Conservation (phyloP, 2,329 filamentous ascomycete genomes). For the Penicillium sp. region DNA sequence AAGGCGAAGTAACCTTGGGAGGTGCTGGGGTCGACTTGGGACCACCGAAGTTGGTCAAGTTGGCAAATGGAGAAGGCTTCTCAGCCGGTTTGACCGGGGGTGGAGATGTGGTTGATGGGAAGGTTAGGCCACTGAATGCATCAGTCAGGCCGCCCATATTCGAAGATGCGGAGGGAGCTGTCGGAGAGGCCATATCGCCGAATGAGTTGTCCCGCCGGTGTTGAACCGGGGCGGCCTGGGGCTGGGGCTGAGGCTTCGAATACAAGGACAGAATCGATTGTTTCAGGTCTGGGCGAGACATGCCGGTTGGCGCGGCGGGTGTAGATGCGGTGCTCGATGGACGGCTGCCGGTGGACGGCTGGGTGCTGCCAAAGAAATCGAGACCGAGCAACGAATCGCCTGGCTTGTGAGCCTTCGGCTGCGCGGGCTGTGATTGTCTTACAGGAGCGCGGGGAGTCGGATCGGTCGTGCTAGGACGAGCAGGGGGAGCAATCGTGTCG, state of each 20-base stretch:
- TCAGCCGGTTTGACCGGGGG: constrained; percentile 35
- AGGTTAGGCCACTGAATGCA: constrained; percentile 69
- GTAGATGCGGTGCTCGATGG: constrained; percentile 76
- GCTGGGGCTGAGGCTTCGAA: constrained; percentile 67
- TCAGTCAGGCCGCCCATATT: constrained; percentile 66
- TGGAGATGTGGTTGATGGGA: constrained; percentile 48
- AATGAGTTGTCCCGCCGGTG: constrained; percentile 62
- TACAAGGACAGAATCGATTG: constrained; percentile 96
- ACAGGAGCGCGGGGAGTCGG: constrained; percentile 63
- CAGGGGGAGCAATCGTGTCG: constrained; percentile 57
- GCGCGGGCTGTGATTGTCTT: constrained; percentile 55
- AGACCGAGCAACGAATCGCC: constrained; percentile 84
- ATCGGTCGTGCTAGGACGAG: constrained; percentile 68
- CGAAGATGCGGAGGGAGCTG: constrained; percentile 28
- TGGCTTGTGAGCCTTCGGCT: constrained; percentile 60
- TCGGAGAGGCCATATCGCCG: constrained; percentile 60
- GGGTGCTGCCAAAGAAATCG: constrained; percentile 77
- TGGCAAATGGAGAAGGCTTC: constrained; percentile 63
- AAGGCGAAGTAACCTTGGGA: constrained; percentile 47
- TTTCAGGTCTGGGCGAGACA: constrained; percentile 87
- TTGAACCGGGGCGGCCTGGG: constrained; percentile 42
- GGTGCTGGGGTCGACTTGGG: constrained; percentile 44
- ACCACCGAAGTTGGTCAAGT: constrained; percentile 52
- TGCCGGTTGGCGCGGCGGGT: constrained; percentile 51
- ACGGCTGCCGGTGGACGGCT: constrained; percentile 64